phyloP scores from a whole-genome alignment of 768 basidiomycete species.

The Coprinopsis strossmayeri region DNA sequence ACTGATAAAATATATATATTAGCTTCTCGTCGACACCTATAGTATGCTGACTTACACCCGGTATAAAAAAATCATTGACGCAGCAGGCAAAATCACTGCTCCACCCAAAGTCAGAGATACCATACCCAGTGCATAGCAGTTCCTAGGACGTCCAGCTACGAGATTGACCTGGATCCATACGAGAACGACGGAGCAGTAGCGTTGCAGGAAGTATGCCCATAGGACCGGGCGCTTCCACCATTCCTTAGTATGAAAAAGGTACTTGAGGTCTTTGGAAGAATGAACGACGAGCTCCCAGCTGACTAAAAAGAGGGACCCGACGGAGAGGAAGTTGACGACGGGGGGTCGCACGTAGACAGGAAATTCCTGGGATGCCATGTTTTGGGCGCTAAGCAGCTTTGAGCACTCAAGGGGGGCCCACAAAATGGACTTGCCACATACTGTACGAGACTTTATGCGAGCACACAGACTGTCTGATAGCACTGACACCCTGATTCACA shows the following conservation, averaged over 20 bases:
- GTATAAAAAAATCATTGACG: not conserved
- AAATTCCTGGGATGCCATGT: too few species aligned
- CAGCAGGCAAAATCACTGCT: not conserved
- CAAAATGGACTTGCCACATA: too few species aligned
- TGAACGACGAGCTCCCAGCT: not conserved
- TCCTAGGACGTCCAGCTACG: not conserved
- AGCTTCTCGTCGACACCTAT: not conserved
- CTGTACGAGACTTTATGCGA: too few species aligned
- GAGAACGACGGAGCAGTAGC: not conserved
- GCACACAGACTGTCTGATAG: too few species aligned
- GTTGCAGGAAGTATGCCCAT: not conserved
- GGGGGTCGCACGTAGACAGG: too few species aligned
- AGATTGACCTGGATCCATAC: not conserved
- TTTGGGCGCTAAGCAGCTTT: too few species aligned
- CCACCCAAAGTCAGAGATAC: not conserved
- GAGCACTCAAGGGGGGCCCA: too few species aligned
- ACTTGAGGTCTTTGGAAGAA: not conserved
- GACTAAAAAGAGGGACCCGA: not conserved
- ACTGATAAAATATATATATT: not conserved
- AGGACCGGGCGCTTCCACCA: not conserved
- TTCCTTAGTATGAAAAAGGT: not conserved
- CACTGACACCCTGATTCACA: too few species aligned
- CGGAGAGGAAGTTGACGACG: not conserved
- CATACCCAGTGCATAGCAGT: not conserved
- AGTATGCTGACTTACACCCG: slow-evolving; percentile 1